phyloP scores from a whole-genome alignment of 768 basidiomycete genomes.

The Boletus bicolor region DNA sequence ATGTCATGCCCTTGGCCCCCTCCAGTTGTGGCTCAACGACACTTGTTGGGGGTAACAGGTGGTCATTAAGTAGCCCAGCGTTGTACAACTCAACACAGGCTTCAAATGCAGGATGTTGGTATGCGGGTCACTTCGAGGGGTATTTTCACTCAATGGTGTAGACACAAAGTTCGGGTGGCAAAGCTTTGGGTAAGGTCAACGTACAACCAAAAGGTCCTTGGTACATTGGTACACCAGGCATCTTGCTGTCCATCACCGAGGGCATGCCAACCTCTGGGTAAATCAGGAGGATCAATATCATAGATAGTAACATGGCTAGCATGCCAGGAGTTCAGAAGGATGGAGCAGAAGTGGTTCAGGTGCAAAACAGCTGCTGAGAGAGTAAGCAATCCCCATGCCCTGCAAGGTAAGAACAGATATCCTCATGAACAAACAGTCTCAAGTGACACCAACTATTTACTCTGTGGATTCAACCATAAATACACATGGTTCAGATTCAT shows the following conservation, averaged over 20 bases:
- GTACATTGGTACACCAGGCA: constrained; percentile 25
- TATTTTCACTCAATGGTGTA: constrained; percentile 50
- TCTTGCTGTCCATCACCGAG: constrained; percentile 27
- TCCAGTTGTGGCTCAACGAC: constrained; percentile 50
- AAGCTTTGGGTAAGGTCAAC: constrained; percentile 57
- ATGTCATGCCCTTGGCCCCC: constrained; percentile 48
- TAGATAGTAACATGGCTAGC: constrained; percentile 55
- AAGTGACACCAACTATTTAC: constrained; percentile 35
- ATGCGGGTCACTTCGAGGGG: constrained; percentile 56
- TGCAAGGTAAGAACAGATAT: constrained; percentile 23
- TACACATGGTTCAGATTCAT: constrained; percentile 33
- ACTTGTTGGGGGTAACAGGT: constrained; percentile 65
- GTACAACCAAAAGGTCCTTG: constrained; percentile 64
- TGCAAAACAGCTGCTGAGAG: constrained; percentile 67
- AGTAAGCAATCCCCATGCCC: constrained; percentile 58
- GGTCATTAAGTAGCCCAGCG: constrained; percentile 59
- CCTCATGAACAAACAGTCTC: not conserved
- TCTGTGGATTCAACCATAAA: constrained; percentile 60
- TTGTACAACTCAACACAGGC: constrained; percentile 62
- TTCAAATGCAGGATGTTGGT: constrained; percentile 66
- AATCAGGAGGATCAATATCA: constrained; percentile 65
- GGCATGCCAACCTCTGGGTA: constrained; percentile 59
- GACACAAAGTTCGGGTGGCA: constrained; percentile 50
- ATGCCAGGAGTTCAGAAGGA: constrained; percentile 53
- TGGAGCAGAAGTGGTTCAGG: constrained; percentile 69